These are phyloP conservation scores for Mollisia scopiformis DNA, from an alignment of 2,329 filamentous ascomycete species.

Conservation along the genomic window DNA sequence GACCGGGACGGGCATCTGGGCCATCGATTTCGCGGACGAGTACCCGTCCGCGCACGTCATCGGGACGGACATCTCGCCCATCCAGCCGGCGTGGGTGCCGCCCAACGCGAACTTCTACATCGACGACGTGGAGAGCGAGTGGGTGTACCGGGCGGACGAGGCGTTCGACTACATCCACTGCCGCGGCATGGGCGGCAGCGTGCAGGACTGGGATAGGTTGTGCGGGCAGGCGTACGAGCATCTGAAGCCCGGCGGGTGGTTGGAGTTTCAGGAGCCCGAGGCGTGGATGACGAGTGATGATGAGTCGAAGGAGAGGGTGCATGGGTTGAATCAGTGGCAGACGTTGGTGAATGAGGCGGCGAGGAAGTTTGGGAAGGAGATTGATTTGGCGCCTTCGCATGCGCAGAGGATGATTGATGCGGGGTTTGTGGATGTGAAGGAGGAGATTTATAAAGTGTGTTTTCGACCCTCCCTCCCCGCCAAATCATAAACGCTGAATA, in stretches of 20 bases:
- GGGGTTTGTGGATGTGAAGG: neutral
- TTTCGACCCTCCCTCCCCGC: neutral
- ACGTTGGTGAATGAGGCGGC: neutral
- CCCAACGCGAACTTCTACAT: constrained; percentile 65
- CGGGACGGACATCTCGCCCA: constrained; percentile 67
- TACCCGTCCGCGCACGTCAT: constrained; percentile 40
- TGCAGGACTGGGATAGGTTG: constrained; percentile 53
- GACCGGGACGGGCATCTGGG: constrained; percentile 46
- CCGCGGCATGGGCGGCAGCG: constrained; percentile 54
- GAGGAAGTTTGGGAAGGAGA: neutral
- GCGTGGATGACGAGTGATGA: neutral
- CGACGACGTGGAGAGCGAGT: constrained; percentile 60
- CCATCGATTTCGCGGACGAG: constrained; percentile 36
- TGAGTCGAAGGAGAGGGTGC: neutral
- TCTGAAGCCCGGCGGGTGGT: constrained; percentile 25
- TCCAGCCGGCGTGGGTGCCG: constrained; percentile 59
- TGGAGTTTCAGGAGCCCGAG: constrained; percentile 19
- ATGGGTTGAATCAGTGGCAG: neutral
- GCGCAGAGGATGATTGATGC: neutral
- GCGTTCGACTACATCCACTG: constrained; percentile 62
- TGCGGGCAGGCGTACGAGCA: constrained; percentile 50
- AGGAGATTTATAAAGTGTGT: neutral
- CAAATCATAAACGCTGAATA: neutral
- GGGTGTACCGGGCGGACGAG: constrained; percentile 43
- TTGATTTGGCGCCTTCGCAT: neutral